Evolutionary conservation across 176 grass and related monocot genomes (phyloP).

Genomic region (Ensete ventricosum): DNA sequence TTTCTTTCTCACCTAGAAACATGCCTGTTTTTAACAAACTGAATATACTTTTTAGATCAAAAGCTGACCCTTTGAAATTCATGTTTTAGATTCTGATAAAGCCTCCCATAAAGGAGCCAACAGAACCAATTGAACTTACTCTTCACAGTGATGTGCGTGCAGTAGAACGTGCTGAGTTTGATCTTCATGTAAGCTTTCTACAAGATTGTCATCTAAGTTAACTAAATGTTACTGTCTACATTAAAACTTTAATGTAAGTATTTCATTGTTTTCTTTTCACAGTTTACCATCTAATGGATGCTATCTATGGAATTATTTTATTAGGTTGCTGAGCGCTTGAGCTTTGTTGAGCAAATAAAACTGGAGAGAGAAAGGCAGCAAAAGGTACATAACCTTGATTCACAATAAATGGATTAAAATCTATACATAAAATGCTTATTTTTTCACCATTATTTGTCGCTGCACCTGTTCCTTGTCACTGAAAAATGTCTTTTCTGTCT

Average conservation of each 20-base stretch:
- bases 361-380: slow-evolving; percentile 4
- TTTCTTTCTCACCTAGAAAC: too few species aligned
- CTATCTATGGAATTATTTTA: neutral
- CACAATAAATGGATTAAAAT: too few species aligned
- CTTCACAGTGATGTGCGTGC: slow-evolving; percentile 21
- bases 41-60: too few species aligned
- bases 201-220: neutral
- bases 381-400: neutral
- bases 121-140: slow-evolving; percentile 9
- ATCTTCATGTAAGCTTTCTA: slow-evolving; percentile 8
- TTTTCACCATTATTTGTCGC: neutral
- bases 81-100: neutral
- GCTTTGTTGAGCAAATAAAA: slow-evolving; percentile 16
- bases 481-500: neutral
- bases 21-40: too few species aligned
- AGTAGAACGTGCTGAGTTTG: slow-evolving; percentile 10
- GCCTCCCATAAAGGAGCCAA: slow-evolving; percentile 8
- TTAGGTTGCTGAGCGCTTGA: slow-evolving; percentile 7
- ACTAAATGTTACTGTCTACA: too few species aligned
- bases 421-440: too few species aligned
- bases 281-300: neutral
- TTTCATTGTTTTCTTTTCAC: neutral
- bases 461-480: too few species aligned
- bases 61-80: neutral
- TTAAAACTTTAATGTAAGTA: too few species aligned